Base-by-base conservation (phyloP, 2,329 filamentous ascomycete genomes). In the Didymellaceae sp. region DNA sequence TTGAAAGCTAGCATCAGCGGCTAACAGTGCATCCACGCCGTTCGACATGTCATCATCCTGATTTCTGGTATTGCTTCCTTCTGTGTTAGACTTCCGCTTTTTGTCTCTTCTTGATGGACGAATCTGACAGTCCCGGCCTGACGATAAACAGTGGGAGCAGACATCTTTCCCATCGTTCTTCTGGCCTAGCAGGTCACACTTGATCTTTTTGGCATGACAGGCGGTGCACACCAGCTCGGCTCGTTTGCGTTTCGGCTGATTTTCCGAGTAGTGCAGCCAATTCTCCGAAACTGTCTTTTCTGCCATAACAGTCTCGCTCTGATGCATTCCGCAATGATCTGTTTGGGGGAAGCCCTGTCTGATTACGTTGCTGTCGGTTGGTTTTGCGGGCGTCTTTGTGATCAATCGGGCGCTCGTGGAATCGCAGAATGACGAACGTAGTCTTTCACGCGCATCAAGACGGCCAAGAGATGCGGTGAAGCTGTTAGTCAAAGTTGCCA, bases 191-290 rank as follows among this genome's bases (percentile, higher is more conserved):
- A 62, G 43, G 21, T 62, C 55, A 34, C 59, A 62, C 42, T 62
- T 62, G 22, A 62, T 46, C 43, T 62, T 62, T 34, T 59, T 62
- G 4, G 58, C 41, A 45, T 62, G 59, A 17, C 59, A 62, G 13
- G 49, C 37, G 8, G 55, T 28, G 30, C 59, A 62, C 16, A 62
- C 59, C 2, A 62, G 46, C 16, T 61, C 59, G n/a, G 59, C 59
- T 9, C 59, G 48, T 33, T 61, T 62, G n/a, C 59, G 53, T 20
- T 57, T 62, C 8, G 44, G 54, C 18, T 37, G 45, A 20, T 42
- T 37, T 25, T 38, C 52, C 0, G 53, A 55, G 37, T 59, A 62
- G 24, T 62, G 59, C 13, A 53, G 51, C 59, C 59, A 62, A 13
- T 57, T 57, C 16, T 59, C 57, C 3, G 41, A 37, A 9, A 41